Conservation (phyloP, 345 rosid genomes). For the Euphorbia peplus region DNA sequence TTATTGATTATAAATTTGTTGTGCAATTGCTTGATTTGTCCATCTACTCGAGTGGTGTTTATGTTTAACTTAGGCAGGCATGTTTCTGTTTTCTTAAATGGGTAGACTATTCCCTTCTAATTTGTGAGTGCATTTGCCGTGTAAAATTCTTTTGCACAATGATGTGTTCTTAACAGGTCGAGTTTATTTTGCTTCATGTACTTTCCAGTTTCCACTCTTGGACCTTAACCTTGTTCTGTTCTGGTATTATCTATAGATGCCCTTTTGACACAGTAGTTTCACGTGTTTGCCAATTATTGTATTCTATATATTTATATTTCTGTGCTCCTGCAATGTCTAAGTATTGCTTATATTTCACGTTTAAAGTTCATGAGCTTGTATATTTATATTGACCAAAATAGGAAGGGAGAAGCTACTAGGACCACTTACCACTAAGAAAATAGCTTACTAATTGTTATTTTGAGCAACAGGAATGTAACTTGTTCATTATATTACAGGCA, state of each 20-base stretch:
- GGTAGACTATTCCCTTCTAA: not conserved
- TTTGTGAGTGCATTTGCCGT: not conserved
- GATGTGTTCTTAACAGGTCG: not conserved
- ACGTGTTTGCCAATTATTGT: not conserved
- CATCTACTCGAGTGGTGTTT: not conserved
- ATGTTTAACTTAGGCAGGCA: not conserved
- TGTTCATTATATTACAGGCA: constrained; percentile 14
- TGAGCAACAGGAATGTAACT: not conserved
- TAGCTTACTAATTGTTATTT: not conserved
- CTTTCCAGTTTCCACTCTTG: not conserved
- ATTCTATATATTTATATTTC: not conserved
- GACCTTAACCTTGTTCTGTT: not conserved
- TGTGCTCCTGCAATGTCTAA: not conserved
- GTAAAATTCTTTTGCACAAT: not conserved
- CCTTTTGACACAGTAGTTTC: not conserved
- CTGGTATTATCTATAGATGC: not conserved
- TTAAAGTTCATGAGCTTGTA: not conserved
- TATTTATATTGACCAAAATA: not conserved
- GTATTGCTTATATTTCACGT: not conserved
- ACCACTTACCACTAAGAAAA: not conserved
- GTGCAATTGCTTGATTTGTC: not conserved
- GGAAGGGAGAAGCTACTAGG: not conserved
- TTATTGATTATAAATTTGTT: not conserved
- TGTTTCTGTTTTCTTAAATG: not conserved
- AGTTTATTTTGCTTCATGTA: not conserved